Conservation (phyloP, 192 early-diverging fungal species). For the Entophlyctis luteolus region DNA sequence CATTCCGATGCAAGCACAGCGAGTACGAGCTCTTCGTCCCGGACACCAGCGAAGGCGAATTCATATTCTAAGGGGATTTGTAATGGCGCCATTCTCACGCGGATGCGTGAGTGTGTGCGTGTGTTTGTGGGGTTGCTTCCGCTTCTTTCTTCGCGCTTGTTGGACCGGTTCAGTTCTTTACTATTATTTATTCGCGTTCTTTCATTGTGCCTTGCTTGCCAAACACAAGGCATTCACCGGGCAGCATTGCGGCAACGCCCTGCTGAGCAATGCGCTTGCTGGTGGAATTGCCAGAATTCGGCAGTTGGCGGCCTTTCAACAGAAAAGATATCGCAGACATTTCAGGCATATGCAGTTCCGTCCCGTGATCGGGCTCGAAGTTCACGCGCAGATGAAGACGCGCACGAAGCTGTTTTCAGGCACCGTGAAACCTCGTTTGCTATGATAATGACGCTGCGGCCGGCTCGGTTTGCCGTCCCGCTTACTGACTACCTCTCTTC, state of each 20-base stretch:
- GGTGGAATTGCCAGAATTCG: no score
- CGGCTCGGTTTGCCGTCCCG: background rate
- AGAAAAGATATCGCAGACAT: no score
- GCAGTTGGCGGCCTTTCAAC: no score
- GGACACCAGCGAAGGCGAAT: constrained; percentile 45
- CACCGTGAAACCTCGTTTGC: background rate
- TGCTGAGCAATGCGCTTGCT: no score
- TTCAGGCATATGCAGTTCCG: no score
- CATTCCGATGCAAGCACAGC: constrained; percentile 55
- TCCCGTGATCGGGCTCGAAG: constrained; percentile 80
- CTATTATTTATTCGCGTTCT: background rate
- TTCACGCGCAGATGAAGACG: constrained; percentile 79
- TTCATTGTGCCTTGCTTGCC: background rate
- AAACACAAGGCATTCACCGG: no score
- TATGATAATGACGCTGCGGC: background rate
- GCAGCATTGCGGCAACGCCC: no score
- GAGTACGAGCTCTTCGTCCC: constrained; percentile 58
- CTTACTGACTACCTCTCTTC: background rate
- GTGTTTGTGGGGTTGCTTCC: background rate
- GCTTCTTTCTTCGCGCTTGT: background rate
- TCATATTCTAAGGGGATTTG: constrained; percentile 49
- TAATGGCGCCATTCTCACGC: background rate
- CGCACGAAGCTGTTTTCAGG: constrained; percentile 82
- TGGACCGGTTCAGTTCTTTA: background rate
- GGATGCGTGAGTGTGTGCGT: background rate